Evolutionary conservation across 192 early-diverging fungal genomes (phyloP), one percentile per base, ranked within the genome.

Genomic region (Chytriomyces confervae): DNA sequence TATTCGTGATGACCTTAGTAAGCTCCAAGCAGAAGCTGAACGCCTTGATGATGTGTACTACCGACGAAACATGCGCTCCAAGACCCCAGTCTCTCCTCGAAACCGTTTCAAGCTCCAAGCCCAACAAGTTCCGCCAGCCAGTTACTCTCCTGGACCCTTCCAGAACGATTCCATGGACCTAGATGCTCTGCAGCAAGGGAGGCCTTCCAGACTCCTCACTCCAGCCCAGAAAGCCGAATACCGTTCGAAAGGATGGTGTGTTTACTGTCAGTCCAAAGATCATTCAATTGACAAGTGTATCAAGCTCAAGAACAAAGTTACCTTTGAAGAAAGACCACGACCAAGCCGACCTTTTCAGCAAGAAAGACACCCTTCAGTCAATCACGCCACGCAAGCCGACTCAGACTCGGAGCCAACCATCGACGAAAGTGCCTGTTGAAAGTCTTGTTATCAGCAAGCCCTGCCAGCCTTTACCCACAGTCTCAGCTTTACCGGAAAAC

Each of bases 241-340:
- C 29, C 29, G 62, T 64, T 0, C 10, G 0, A 64, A 64, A 64
- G 29, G 29, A 64, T 64, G 62, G 62, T 64, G 62, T 64, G 62
- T 64, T 24, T 64, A 64, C 62, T 64, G 62, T 24, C 62, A 64
- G 29, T 64, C 62, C 27, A 10, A 64, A 10, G 20, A 64, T 10
- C 62, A 64, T 64, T 13, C 11, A 13, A 64, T 24, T 0, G 62
- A 64, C 62, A 18, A 64, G 9, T 64, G 24, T 24, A 10, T 11
- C 62, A 64, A 64, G 29, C 62, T 64, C 62, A 10, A 64, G 24
- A 24, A 13, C 27, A 13, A 24, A 13, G 18, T 10, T 0, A 9
- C 10, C 9, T 64, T 29, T 11, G 18, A 64, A 64, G 29, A 29
- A 11, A 10, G 9, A 13, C 11, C 18, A 11, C 29, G 0, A 0